A percentile compares a stretch with the other conserved stretches of the same genome.
phyloP scores from a whole-genome alignment of 768 basidiomycete species.

The Sporobolomyces pararoseus region DNA sequence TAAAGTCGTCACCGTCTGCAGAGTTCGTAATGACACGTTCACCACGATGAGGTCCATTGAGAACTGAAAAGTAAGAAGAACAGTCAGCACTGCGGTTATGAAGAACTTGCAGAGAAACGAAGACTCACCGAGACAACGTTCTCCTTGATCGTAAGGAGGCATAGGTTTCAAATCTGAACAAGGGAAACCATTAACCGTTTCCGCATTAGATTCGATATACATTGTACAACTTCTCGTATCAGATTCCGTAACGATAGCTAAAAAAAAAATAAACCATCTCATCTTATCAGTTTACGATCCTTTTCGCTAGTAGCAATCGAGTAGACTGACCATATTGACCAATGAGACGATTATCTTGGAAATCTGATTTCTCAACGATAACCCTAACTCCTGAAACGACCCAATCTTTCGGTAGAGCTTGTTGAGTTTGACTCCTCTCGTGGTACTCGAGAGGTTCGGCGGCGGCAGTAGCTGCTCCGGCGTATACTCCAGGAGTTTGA shows the following conservation, averaged over 20 bases:
- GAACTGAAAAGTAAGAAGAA: slow-evolving; percentile 1
- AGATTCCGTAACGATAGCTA: slow-evolving; percentile 16
- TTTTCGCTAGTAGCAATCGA: too few species aligned
- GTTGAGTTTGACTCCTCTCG: not conserved
- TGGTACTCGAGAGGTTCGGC: slow-evolving; percentile 34
- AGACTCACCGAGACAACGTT: slow-evolving; percentile 22
- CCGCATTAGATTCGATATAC: slow-evolving; percentile 34
- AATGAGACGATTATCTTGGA: slow-evolving; percentile 22
- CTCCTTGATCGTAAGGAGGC: slow-evolving; percentile 22
- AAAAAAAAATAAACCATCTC: too few species aligned
- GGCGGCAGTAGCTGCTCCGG: slow-evolving; percentile 34
- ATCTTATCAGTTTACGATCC: too few species aligned
- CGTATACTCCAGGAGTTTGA: slow-evolving; percentile 35
- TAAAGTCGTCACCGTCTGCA: slow-evolving; percentile 30
- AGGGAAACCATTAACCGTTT: slow-evolving; percentile 27
- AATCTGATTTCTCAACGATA: slow-evolving; percentile 20
- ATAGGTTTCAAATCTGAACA: slow-evolving; percentile 17
- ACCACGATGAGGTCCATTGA: slow-evolving; percentile 31
- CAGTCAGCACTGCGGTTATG: too few species aligned
- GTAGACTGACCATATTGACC: slow-evolving; percentile 30
- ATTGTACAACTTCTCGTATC: slow-evolving; percentile 7
- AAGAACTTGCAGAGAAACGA: not conserved
- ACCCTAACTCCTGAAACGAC: slow-evolving; percentile 4
- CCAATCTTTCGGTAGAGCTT: slow-evolving; percentile 29
- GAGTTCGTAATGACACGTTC: slow-evolving; percentile 5